Conservation (phyloP, 2,329 filamentous ascomycete genomes). For the Fusarium falciforme region DNA sequence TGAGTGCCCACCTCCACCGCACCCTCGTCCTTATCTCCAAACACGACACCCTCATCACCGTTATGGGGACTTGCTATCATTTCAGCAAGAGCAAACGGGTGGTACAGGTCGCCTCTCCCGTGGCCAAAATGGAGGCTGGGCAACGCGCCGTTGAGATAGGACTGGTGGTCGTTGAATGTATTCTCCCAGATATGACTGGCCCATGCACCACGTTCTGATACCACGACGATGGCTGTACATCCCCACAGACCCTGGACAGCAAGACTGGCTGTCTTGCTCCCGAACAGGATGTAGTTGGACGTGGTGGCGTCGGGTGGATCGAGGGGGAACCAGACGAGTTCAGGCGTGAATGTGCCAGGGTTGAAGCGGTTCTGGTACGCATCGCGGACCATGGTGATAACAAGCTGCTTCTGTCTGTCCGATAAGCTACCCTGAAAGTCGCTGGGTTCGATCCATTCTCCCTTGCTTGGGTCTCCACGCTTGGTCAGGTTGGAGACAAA, state of each 20-base stretch:
- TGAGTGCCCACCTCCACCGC: not conserved
- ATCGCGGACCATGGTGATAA: not conserved
- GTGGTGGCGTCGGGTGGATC: not conserved
- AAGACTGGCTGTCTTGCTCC: not conserved
- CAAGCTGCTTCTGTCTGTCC: not conserved
- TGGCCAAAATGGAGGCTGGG: not conserved
- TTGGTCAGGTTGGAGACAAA: not conserved
- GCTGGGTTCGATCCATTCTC: not conserved
- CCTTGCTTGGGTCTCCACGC: not conserved
- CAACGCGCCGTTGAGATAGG: not conserved
- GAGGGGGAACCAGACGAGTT: not conserved
- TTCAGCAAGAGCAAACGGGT: not conserved
- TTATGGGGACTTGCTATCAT: not conserved
- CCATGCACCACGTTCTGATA: not conserved
- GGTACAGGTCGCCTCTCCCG: not conserved
- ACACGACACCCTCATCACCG: not conserved
- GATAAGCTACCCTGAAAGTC: not conserved
- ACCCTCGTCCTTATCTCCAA: not conserved
- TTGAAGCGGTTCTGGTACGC: not conserved
- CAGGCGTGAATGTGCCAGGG: not conserved
- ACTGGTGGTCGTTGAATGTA: not conserved
- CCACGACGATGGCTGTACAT: not conserved
- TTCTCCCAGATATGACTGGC: not conserved
- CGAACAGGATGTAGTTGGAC: not conserved
- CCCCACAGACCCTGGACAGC: not conserved